These are phyloP conservation scores for Diutina siamensis DNA, from an alignment of 1,139 yeast species.

Conservation along the genomic window DNA sequence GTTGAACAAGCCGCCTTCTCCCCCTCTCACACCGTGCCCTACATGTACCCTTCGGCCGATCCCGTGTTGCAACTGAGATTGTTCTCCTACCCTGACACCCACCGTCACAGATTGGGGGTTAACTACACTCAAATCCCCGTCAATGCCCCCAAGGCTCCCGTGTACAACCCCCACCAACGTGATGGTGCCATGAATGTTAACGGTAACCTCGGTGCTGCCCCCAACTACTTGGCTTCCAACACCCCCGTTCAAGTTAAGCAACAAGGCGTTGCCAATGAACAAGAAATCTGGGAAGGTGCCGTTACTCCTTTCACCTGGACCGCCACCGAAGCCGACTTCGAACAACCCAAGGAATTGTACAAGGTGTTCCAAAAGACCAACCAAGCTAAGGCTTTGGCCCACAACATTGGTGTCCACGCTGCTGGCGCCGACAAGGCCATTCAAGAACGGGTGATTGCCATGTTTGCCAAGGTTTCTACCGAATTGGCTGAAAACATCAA, in stretches of 20 bases:
- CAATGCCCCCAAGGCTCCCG: constrained; percentile 47
- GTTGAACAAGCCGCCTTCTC: constrained; percentile 77
- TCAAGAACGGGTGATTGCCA: constrained; percentile 70
- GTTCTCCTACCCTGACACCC: constrained; percentile 81
- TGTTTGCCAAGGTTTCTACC: constrained; percentile 63
- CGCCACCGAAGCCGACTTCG: constrained; percentile 60
- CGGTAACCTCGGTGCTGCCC: constrained; percentile 76
- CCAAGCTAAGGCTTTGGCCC: constrained; percentile 75
- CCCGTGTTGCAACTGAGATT: constrained; percentile 80
- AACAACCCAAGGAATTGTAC: constrained; percentile 57
- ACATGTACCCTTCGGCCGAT: constrained; percentile 76
- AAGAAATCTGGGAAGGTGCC: constrained; percentile 83
- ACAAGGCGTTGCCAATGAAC: constrained; percentile 40
- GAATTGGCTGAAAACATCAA: constrained; percentile 43
- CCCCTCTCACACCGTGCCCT: constrained; percentile 78
- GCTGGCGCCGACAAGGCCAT: constrained; percentile 58
- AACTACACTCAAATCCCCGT: constrained; percentile 69
- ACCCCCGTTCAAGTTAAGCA: constrained; percentile 41
- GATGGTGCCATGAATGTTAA: constrained; percentile 82
- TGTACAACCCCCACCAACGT: constrained; percentile 57
- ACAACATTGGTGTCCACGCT: constrained; percentile 73
- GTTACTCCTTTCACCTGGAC: constrained; percentile 88
- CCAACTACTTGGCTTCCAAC: constrained; percentile 61
- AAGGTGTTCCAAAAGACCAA: constrained; percentile 65
- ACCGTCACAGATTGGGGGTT: constrained; percentile 57